A percentile compares a stretch with the other conserved stretches of the same genome.
Evolutionary conservation across 768 basidiomycete genomes (phyloP).

Genomic region (Boletus insuetus): DNA sequence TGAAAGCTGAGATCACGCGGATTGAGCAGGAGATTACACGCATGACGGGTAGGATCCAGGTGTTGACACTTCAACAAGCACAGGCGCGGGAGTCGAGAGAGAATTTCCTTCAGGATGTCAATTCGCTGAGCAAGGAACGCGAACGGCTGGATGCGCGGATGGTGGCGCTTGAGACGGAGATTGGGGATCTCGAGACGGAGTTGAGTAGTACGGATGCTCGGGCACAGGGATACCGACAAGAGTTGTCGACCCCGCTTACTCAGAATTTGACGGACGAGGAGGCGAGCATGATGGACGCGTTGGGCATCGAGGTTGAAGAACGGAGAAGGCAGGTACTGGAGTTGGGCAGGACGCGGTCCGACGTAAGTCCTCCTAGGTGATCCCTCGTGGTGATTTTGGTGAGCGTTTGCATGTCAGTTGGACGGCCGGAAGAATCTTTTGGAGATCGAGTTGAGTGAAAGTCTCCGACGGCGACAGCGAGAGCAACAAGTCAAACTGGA

Average conservation of each 20-base stretch:
- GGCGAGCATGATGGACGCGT: constrained; percentile 55
- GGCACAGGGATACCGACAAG: constrained; percentile 59
- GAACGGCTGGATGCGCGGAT: constrained; percentile 65
- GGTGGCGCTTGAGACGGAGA: constrained; percentile 59
- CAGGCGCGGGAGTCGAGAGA: constrained; percentile 70
- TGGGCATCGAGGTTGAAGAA: constrained; percentile 75
- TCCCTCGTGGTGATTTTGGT: background rate
- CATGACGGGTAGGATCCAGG: constrained; percentile 68
- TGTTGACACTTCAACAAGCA: constrained; percentile 64
- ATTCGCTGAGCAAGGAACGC: constrained; percentile 58
- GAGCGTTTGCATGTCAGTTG: constrained; percentile 30
- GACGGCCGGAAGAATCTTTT: constrained; percentile 74
- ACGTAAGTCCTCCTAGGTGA: constrained; percentile 46
- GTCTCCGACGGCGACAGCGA: constrained; percentile 72
- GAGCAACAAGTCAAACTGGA: constrained; percentile 80
- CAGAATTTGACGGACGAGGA: constrained; percentile 75
- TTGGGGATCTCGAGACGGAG: constrained; percentile 74
- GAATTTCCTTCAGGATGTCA: constrained; percentile 60
- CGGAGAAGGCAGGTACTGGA: constrained; percentile 70
- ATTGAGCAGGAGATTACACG: constrained; percentile 88
- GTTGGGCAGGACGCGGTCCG: constrained; percentile 61
- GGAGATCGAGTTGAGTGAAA: constrained; percentile 93
- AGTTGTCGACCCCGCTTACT: constrained; percentile 72
- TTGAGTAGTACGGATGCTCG: constrained; percentile 59
- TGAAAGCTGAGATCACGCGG: constrained; percentile 62